Evolutionary conservation across 208 protist genomes (phyloP).

Genomic region (Jaenimonas drosophilae): DNA sequence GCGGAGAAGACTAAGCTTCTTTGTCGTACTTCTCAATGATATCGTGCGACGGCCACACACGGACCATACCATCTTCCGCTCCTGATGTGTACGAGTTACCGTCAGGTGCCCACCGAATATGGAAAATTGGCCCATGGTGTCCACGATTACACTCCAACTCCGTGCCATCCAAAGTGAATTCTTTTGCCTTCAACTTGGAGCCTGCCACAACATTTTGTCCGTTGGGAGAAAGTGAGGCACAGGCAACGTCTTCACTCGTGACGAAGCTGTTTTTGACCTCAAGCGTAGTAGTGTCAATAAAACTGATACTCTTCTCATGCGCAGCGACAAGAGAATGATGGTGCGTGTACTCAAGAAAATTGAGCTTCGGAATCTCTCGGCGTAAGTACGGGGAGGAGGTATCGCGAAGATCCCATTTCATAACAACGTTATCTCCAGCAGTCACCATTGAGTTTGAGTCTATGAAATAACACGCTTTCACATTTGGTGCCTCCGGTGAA

Average conservation of each 20-base stretch:
- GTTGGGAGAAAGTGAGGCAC: conserved; percentile 80
- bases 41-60: conserved; percentile 86
- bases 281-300: conserved; percentile 81
- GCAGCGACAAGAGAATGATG: conserved; percentile 67
- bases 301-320: conserved; percentile 80
- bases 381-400: conserved; percentile 67
- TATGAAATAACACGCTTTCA: conserved; percentile 82
- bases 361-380: conserved; percentile 74
- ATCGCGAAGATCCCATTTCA: conserved; percentile 88
- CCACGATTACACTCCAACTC: conserved; percentile 85
- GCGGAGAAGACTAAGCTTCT: conserved; percentile 12
- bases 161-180: conserved; percentile 77
- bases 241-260: conserved; percentile 77
- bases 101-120: conserved; percentile 84
- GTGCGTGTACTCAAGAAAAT: conserved; percentile 88
- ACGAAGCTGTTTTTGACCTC: conserved; percentile 66
- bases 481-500: conserved; percentile 48
- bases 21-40: conserved; percentile 75
- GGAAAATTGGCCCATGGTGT: conserved; percentile 88
- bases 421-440: conserved; percentile 73
- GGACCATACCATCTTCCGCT: conserved; percentile 88
- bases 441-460: conserved; percentile 81
- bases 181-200: conserved; percentile 86
- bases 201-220: conserved; percentile 75
- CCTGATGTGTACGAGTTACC: conserved; percentile 83